phyloP scores from a whole-genome alignment of 768 basidiomycete species.

The Holtermannia corniformis region DNA sequence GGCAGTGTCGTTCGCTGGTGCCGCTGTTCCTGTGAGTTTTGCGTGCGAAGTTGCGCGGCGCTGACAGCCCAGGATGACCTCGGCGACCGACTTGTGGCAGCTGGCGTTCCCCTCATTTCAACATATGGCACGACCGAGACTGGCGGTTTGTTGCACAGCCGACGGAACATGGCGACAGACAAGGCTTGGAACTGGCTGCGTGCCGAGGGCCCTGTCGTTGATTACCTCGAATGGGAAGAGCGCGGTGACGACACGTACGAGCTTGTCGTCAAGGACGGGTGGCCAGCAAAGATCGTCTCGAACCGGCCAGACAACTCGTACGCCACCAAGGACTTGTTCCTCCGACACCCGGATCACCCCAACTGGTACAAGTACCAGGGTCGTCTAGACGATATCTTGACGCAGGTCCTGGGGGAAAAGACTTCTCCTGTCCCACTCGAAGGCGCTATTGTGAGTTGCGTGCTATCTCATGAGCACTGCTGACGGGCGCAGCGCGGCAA shows the following conservation, averaged over 20 bases:
- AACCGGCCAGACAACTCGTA: conserved; percentile 52
- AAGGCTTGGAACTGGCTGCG: conserved; percentile 54
- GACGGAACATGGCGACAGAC: conserved; percentile 47
- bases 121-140: conserved; percentile 47
- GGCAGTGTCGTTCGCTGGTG: conserved; percentile 50
- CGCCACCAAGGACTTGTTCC: conserved; percentile 52
- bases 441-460: conserved; percentile 42
- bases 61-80: conserved; percentile 42
- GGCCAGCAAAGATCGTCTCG: conserved; percentile 48
- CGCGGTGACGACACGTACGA: conserved; percentile 47
- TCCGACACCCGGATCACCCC: conserved; percentile 45
- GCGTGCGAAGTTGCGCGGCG: background rate
- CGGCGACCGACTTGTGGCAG: conserved; percentile 47
- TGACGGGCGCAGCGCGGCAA: conserved; percentile 43
- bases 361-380: conserved; percentile 50
- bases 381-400: conserved; percentile 51
- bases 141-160: conserved; percentile 28
- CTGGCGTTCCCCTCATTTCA: conserved; percentile 49
- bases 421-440: conserved; percentile 54
- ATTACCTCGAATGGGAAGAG: conserved; percentile 46
- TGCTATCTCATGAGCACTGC: background rate
- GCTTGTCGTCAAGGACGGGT: conserved; percentile 49
- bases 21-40: conserved; percentile 45
- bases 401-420: conserved; percentile 48
- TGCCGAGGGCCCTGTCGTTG: conserved; percentile 29